Evolutionary conservation across 805 yeast species (phyloP), one percentile per base, ranked within the genome.

Genomic region (Candida morakotiae): DNA sequence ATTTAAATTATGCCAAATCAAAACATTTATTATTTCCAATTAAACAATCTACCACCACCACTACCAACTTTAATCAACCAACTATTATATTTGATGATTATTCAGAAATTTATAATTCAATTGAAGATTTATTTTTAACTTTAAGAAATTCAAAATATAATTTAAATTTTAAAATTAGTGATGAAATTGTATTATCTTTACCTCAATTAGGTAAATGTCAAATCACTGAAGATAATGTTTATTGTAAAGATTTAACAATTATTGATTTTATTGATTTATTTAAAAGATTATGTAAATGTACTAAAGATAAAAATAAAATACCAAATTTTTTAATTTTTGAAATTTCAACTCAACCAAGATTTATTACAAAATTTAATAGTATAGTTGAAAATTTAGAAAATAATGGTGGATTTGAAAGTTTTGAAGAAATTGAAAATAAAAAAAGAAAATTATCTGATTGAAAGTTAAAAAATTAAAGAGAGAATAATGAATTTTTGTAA

Each of bases 181-280:
- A 62, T 13, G 68, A 63, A 31, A 41, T 61, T 28, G 46, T 46
- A 4, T 42, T 64, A 11, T 44, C 41, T 6, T 38, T 62, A 9
- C 60, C 64, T 2, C 62, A 62, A 39, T 41, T 64, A 21, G 46
- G 44, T 6, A 39, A 41, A 17, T 44, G 62, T 18, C 32, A 37
- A n/a, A 46, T 64, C n/a, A 42, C 63, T 2, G 67, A 64, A 37
- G 65, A 61, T 41, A 52, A 58, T 34, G 44, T 52, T 3, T 55
- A 59, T 39, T 39, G 60, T 3, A 41, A 49, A 15, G 53, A 55
- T 15, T 41, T 57, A 13, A 45, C 48, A 2, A 39, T 63, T 10
- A 43, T 42, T 13, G 67, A 60, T 40, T 49, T 64, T 23, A 31
- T 59, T n/a, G 35, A 43, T 16, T 37, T 55, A 17, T 59, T 55